Conservation (phyloP, 202 grass and related monocot species). For the Setaria italica region DNA sequence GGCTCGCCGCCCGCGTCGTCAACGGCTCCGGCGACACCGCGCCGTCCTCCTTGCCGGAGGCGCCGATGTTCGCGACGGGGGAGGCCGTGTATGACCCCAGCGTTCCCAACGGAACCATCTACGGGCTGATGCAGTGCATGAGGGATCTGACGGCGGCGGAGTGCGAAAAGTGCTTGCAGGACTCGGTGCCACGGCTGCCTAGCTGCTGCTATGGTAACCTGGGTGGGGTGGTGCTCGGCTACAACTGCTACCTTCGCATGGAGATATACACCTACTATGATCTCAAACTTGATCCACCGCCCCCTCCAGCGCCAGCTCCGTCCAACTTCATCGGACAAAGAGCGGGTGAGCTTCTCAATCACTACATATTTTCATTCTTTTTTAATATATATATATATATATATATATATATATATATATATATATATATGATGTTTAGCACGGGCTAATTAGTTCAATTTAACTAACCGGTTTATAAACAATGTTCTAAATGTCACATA, state of each 20-base stretch:
- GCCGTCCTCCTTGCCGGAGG: not conserved
- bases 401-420: too few relatives aligned
- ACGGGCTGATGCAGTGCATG: slow-evolving; percentile 54
- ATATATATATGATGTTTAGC: too few relatives aligned
- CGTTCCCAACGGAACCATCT: slow-evolving; percentile 32
- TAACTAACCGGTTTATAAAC: too few relatives aligned
- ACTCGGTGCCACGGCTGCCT: not conserved
- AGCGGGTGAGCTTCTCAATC: too few relatives aligned
- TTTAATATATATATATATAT: too few relatives aligned
- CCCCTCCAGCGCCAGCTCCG: too few relatives aligned
- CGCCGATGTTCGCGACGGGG: slow-evolving; percentile 44
- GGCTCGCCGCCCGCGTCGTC: not conserved
- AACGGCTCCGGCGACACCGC: not conserved
- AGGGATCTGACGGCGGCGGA: slow-evolving; percentile 37
- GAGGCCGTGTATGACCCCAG: not conserved
- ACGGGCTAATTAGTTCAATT: too few relatives aligned
- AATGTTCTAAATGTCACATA: too few relatives aligned
- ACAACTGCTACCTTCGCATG: slow-evolving; percentile 46
- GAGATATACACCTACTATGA: slow-evolving; percentile 40
- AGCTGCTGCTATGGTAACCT: slow-evolving; percentile 3
- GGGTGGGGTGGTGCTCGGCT: slow-evolving; percentile 32
- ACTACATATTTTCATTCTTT: too few relatives aligned
- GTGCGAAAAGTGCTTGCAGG: slow-evolving; percentile 44
- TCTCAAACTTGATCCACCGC: too few relatives aligned
- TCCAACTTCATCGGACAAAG: too few relatives aligned